Evolutionary conservation across 2,329 filamentous ascomycete species (phyloP).

Genomic region (Hyphodiscus sp.): DNA sequence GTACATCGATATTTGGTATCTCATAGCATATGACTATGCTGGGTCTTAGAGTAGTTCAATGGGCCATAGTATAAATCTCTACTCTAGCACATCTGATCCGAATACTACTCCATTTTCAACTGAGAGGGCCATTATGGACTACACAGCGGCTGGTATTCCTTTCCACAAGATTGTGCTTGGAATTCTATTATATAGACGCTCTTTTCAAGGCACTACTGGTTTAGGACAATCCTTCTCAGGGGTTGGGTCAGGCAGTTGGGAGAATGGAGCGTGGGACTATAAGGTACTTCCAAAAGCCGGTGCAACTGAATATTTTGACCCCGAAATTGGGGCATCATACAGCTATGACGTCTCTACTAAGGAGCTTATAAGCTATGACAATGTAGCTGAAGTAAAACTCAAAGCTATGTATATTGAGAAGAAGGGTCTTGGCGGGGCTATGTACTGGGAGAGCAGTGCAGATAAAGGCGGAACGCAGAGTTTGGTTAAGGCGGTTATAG

Average conservation of each 20-base stretch:
- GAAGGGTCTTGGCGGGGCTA: constrained; percentile 59
- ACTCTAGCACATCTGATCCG: constrained; percentile 46
- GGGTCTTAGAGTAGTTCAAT: constrained; percentile 35
- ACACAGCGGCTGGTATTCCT: constrained; percentile 39
- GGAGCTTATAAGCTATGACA: constrained; percentile 66
- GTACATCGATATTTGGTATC: constrained; percentile 47
- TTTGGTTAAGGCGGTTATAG: constrained; percentile 46
- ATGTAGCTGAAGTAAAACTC: constrained; percentile 28
- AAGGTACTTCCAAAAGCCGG: constrained; percentile 62
- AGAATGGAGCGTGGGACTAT: constrained; percentile 73
- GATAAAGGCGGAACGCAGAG: constrained; percentile 56
- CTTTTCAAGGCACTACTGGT: constrained; percentile 58
- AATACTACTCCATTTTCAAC: constrained; percentile 62
- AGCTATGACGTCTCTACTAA: constrained; percentile 54
- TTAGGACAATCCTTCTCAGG: constrained; percentile 57
- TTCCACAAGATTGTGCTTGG: constrained; percentile 65
- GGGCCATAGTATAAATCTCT: constrained; percentile 64
- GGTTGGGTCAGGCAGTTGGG: constrained; percentile 54
- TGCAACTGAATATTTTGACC: constrained; percentile 46
- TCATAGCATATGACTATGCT: constrained; percentile 61
- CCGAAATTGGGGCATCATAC: constrained; percentile 54
- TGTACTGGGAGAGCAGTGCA: constrained; percentile 79
- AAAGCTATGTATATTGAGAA: constrained; percentile 28
- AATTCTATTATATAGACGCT: constrained; percentile 72
- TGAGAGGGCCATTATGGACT: constrained; percentile 58